Conservation (phyloP, 164 flowering plant species). For the Nelumbo lutea region DNA sequence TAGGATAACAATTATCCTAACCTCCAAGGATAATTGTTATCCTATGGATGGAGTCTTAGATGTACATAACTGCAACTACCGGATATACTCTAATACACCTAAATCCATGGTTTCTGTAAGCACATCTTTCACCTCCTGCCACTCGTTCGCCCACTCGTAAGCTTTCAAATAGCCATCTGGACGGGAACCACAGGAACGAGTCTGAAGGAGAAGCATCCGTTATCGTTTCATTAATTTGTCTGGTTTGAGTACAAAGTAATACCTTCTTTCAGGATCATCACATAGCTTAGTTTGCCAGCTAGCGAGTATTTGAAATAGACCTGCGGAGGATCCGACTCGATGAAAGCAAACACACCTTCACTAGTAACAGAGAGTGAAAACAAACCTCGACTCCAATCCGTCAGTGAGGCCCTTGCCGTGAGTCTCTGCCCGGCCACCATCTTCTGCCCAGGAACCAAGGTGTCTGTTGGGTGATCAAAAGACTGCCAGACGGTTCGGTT, state of each 20-base stretch:
- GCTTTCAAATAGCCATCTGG: conserved; percentile 31
- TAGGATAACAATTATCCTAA: too few relatives aligned
- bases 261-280: not conserved
- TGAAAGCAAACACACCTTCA: conserved; percentile 2
- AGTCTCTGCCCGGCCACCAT: conserved; percentile 10
- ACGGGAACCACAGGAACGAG: conserved; percentile 17
- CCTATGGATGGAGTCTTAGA: too few relatives aligned
- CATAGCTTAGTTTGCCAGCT: not conserved
- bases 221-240: not conserved
- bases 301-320: not conserved
- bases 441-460: conserved; percentile 23
- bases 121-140: conserved; percentile 16
- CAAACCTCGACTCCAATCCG: conserved; percentile 5
- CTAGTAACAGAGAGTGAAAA: not conserved
- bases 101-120: not conserved
- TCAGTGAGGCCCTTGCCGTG: not conserved
- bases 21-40: too few relatives aligned
- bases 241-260: conserved; percentile 5
- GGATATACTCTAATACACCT: conserved; percentile 1
- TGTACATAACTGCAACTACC: too few relatives aligned
- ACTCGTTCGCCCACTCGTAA: conserved; percentile 17
- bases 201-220: conserved; percentile 3
- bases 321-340: conserved; percentile 10
- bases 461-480: conserved; percentile 27
- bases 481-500: conserved; percentile 24